Base-by-base conservation (phyloP, 495 filamentous ascomycete species). In the Xylaria palmicola region DNA sequence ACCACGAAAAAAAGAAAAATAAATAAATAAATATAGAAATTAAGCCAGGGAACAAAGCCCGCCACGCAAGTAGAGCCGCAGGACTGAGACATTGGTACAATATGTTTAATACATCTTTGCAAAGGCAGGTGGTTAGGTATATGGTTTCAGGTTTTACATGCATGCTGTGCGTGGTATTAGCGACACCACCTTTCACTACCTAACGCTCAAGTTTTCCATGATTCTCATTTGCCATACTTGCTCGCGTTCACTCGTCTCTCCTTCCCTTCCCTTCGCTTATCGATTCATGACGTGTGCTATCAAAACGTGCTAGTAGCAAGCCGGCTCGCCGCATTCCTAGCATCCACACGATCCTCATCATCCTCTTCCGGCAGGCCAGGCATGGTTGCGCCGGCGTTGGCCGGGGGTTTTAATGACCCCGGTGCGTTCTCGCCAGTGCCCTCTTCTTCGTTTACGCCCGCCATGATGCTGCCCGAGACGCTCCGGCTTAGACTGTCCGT, bases 321-420 rank as follows among this genome's bases (percentile, higher is more conserved):
- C 67, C 94, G 85, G 73, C 89, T 95, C 24, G 94, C 94, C 30
- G 94, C 94, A 77, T 97, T 97, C 72, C 88, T 85, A 19, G 94
- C 94, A 80, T 99, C 94, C 52, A 98, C 86, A 59, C 92, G 82
- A 72, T 98, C 95, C 62, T 93, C 91, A 71, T 98, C 94, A 59
- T 92, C 91, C 66, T 97, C 93, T 72, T 93, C 92, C 43, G 86
- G 80, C 34, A 89, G 76, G 12, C 86, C 85, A 51, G 80, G 76
- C 60, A 87, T 62, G 22, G 79, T 77, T 24, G 86, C 81, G 65
- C 83, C 88, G 24, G 70, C 68, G 22, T 83, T 82, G 57, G 76
- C 75, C n/a, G 68, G 66, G 8, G 63, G 60, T 17, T 64, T 68
- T 13, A 63, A 64, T 13, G 62, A 64, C n/a, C 74, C 75, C 52